phyloP scores from a whole-genome alignment of 495 filamentous ascomycete species.

The Aspergillus nidulans region DNA sequence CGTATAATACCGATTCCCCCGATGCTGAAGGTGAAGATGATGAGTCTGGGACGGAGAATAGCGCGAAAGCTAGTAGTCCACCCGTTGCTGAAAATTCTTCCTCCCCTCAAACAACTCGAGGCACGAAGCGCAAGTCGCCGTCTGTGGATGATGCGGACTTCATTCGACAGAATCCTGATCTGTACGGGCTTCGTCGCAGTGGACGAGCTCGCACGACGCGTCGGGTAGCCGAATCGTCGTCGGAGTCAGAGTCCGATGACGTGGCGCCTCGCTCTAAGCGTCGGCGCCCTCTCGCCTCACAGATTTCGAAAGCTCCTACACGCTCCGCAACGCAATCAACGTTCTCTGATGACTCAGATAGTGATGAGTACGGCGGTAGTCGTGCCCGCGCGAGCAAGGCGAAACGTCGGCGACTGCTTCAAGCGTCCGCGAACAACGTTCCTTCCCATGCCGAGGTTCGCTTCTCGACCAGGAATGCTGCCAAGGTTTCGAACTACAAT shows the following conservation, averaged over 20 bases:
- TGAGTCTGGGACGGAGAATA: slow-evolving; percentile 69
- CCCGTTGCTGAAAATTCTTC: slow-evolving; percentile 56
- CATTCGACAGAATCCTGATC: slow-evolving; percentile 87
- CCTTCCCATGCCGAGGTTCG: slow-evolving; percentile 68
- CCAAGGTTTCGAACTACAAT: slow-evolving; percentile 82
- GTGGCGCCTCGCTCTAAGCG: slow-evolving; percentile 39
- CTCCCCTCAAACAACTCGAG: slow-evolving; percentile 59
- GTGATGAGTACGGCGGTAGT: slow-evolving; percentile 71
- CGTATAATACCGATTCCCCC: slow-evolving; percentile 34
- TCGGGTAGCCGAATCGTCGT: slow-evolving; percentile 64
- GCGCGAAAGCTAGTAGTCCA: slow-evolving; percentile 48
- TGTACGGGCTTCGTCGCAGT: slow-evolving; percentile 90
- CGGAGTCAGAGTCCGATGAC: slow-evolving; percentile 57
- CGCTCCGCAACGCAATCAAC: slow-evolving; percentile 41
- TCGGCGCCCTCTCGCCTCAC: slow-evolving; percentile 36
- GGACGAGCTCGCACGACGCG: slow-evolving; percentile 54
- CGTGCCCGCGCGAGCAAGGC: slow-evolving; percentile 68
- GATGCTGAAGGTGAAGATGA: slow-evolving; percentile 61
- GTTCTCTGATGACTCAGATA: slow-evolving; percentile 42
- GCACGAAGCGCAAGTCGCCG: slow-evolving; percentile 71
- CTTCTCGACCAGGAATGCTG: slow-evolving; percentile 85
- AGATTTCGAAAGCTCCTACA: slow-evolving; percentile 39
- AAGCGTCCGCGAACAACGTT: slow-evolving; percentile 54
- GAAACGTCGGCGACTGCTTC: slow-evolving; percentile 58
- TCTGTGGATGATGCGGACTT: slow-evolving; percentile 72